Conservation (phyloP, 352 stramenopile genomes). For the Phytophthora chlamydospora region DNA sequence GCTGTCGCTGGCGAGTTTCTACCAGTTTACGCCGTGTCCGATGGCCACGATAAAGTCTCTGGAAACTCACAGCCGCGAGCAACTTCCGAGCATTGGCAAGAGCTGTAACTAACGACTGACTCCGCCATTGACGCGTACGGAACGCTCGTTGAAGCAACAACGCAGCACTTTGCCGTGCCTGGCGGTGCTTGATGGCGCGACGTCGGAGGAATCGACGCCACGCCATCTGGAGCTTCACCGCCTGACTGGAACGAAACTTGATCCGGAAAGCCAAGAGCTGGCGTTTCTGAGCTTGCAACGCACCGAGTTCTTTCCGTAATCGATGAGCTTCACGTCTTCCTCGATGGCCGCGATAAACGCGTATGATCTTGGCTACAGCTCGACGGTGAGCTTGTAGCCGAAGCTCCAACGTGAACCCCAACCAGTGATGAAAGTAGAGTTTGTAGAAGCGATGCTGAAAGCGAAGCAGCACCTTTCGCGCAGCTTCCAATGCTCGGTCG, state of each 20-base stretch:
- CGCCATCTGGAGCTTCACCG: slow-evolving; percentile 53
- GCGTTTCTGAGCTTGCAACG: slow-evolving; percentile 31
- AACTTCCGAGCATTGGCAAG: slow-evolving; percentile 41
- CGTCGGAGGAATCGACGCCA: slow-evolving; percentile 48
- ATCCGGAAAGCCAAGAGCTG: slow-evolving; percentile 49
- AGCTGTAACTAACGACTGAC: slow-evolving; percentile 46
- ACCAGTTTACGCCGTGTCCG: slow-evolving; percentile 26
- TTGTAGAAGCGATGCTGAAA: slow-evolving; percentile 65
- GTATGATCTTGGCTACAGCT: slow-evolving; percentile 38
- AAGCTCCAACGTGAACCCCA: slow-evolving; percentile 20
- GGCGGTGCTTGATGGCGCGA: slow-evolving; percentile 24
- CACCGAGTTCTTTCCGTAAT: slow-evolving; percentile 34
- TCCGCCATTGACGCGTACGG: slow-evolving; percentile 38
- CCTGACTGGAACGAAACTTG: slow-evolving; percentile 51
- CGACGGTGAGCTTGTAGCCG: slow-evolving; percentile 36
- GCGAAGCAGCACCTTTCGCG: slow-evolving; percentile 44
- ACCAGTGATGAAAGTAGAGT: slow-evolving; percentile 53
- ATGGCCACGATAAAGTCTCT: slow-evolving; percentile 48
- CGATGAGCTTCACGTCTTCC: slow-evolving; percentile 31
- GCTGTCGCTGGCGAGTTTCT: slow-evolving; percentile 11
- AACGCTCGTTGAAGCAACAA: slow-evolving; percentile 46
- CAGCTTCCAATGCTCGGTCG: slow-evolving; percentile 49
- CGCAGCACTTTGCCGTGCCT: slow-evolving; percentile 36
- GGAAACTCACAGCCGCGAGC: slow-evolving; percentile 45
- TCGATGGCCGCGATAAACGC: slow-evolving; percentile 52